Percentiles rank a stretch among this genome's conserved stretches.
These are phyloP conservation scores for Tolypocladium guangdongense DNA, from an alignment of 2,329 filamentous ascomycete genomes.

Conservation along the genomic window DNA sequence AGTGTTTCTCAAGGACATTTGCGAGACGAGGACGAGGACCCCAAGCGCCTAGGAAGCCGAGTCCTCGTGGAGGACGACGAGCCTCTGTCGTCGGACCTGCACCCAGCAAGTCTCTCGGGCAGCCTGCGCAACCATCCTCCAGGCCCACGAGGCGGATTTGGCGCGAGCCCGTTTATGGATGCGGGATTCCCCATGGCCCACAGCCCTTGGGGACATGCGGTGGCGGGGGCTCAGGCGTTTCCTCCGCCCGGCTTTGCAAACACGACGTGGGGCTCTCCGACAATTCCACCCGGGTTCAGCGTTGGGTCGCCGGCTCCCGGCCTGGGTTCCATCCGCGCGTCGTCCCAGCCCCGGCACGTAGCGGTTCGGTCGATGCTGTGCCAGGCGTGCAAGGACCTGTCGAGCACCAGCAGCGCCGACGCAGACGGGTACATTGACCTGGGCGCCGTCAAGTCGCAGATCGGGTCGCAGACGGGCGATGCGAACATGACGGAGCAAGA, in stretches of 20 bases:
- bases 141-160: conserved; percentile 32
- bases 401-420: conserved; percentile 25
- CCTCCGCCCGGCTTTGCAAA: conserved; percentile 37
- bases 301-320: conserved; percentile 19
- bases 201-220: conserved; percentile 31
- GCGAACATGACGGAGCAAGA: conserved; percentile 42
- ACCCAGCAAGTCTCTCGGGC: conserved; percentile 5
- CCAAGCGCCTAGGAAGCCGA: conserved; percentile 78
- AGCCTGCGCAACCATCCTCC: conserved; percentile 39
- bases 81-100: conserved; percentile 27
- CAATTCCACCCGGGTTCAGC: conserved; percentile 21
- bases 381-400: conserved; percentile 60
- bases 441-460: conserved; percentile 51
- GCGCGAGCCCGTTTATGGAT: conserved; percentile 30
- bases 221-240: conserved; percentile 22
- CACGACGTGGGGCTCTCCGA: conserved; percentile 25
- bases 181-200: conserved; percentile 25
- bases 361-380: conserved; percentile 65
- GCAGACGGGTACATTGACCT: conserved; percentile 61
- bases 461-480: conserved; percentile 43
- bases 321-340: conserved; percentile 17
- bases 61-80: conserved; percentile 73
- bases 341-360: conserved; percentile 52
- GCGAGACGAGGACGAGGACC: conserved; percentile 52
- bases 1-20: conserved; percentile 52